Conservation (phyloP, 371 early-diverging fungal species). For the Apophysomyces variabilis region DNA sequence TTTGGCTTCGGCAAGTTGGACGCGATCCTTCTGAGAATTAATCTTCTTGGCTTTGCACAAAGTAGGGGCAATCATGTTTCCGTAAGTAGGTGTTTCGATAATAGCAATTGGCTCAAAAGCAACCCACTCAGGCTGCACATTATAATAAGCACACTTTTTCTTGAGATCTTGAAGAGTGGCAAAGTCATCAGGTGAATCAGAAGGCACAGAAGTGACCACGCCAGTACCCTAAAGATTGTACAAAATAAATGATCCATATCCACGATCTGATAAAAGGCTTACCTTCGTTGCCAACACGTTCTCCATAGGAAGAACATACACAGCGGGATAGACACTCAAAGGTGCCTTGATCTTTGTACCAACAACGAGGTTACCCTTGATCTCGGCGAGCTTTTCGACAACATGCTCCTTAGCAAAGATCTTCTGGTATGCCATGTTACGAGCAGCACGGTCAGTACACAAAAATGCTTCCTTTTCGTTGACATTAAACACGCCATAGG, state of each 20-base stretch:
- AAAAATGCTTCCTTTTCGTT: slow-evolving; percentile 85
- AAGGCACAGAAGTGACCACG: slow-evolving; percentile 98
- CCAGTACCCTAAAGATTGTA: slow-evolving; percentile 85
- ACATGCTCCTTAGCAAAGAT: slow-evolving; percentile 71
- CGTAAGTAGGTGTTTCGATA: slow-evolving; percentile 86
- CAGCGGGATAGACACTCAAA: slow-evolving; percentile 72
- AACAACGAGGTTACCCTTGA: slow-evolving; percentile 83
- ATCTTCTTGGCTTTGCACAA: slow-evolving; percentile 93
- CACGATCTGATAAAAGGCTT: not conserved
- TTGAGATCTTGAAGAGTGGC: slow-evolving; percentile 88
- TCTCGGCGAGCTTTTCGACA: slow-evolving; percentile 71
- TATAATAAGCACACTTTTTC: slow-evolving; percentile 94
- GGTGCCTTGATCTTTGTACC: slow-evolving; percentile 94
- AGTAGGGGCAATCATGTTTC: slow-evolving; percentile 82
- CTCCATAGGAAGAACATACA: slow-evolving; percentile 98
- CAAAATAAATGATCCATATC: not conserved
- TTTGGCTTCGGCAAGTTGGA: slow-evolving; percentile 92
- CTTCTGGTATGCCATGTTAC: slow-evolving; percentile 97
- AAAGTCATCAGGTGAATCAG: slow-evolving; percentile 98
- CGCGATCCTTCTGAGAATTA: slow-evolving; percentile 93
- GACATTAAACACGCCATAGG: slow-evolving; percentile 87
- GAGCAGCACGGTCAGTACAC: slow-evolving; percentile 91
- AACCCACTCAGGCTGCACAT: slow-evolving; percentile 90
- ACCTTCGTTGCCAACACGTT: slow-evolving; percentile 88
- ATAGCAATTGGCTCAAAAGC: slow-evolving; percentile 85